phyloP scores from a whole-genome alignment of 805 yeast species.

The Yarrowia divulgata region DNA sequence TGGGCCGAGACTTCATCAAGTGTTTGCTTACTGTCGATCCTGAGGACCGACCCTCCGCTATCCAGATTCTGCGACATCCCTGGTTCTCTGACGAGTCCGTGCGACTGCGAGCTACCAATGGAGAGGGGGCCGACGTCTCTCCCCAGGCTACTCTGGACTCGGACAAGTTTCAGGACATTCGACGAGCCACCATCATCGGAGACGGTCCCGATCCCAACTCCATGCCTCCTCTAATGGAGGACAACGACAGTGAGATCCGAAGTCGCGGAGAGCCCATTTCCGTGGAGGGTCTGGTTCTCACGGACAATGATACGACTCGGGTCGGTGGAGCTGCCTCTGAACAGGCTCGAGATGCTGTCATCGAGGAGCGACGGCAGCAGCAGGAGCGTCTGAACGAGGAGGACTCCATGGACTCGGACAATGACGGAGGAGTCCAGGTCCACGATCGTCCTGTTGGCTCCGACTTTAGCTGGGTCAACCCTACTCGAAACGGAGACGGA shows the following conservation, averaged over 20 bases:
- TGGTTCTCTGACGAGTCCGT: conserved; percentile 57
- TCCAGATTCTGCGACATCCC: conserved; percentile 75
- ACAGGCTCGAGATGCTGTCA: conserved; percentile 14
- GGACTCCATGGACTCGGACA: conserved; percentile 4
- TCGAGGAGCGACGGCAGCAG: conserved; percentile 26
- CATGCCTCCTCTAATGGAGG: conserved; percentile 25
- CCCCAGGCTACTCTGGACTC: conserved; percentile 17
- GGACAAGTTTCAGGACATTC: conserved; percentile 16
- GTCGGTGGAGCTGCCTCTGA: conserved; percentile 31
- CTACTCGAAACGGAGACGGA: neutral
- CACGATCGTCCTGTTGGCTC: conserved; percentile 14
- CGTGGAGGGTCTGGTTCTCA: conserved; percentile 20
- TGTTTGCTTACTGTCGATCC: conserved; percentile 81
- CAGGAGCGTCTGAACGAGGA: conserved; percentile 2
- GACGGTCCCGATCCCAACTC: conserved; percentile 21
- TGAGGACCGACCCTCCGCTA: conserved; percentile 71
- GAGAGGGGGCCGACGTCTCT: neutral
- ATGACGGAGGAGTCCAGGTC: conserved; percentile 12
- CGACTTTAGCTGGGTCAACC: conserved; percentile 12
- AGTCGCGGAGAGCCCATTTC: conserved; percentile 32
- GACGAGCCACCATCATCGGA: conserved; percentile 24
- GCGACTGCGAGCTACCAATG: neutral
- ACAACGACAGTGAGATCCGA: conserved; percentile 25
- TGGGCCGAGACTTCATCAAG: conserved; percentile 75
- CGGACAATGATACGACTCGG: neutral